A percentile compares a stretch with the other conserved stretches of the same genome.
These are phyloP conservation scores for Cercis canadensis DNA, from an alignment of 306 rosid genomes.

Conservation along the genomic window DNA sequence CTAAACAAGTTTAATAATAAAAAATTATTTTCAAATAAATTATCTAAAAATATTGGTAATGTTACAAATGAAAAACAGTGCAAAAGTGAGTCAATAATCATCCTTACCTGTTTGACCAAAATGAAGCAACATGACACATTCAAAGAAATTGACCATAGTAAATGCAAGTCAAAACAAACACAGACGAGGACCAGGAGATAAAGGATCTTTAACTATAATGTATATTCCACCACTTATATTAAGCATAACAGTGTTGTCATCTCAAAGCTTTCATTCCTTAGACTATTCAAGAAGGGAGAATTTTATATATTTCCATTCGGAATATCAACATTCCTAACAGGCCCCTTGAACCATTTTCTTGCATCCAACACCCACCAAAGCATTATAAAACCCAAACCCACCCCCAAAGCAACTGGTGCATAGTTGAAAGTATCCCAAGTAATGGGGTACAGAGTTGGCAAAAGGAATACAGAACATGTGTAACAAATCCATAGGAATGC, in stretches of 20 bases:
- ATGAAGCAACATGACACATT: neutral
- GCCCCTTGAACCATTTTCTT: conserved; percentile 90
- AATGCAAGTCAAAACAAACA: conserved; percentile 25
- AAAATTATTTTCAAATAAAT: no score
- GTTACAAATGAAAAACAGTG: neutral
- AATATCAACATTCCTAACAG: conserved; percentile 71
- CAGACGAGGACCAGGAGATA: no score
- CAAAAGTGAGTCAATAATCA: neutral
- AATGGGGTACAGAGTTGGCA: conserved; percentile 77
- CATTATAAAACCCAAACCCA: conserved; percentile 69
- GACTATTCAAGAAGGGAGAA: neutral
- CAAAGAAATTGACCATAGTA: conserved; percentile 19
- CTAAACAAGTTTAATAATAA: no score
- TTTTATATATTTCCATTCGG: conserved; percentile 59
- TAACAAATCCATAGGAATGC: conserved; percentile 88
- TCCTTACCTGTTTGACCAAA: neutral
- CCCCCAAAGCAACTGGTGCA: conserved; percentile 80
- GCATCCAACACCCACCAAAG: conserved; percentile 91
- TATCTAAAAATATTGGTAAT: no score
- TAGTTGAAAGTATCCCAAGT: conserved; percentile 77
- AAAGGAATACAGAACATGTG: conserved; percentile 80
- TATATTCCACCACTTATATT: conserved; percentile 24
- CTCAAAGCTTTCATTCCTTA: no score
- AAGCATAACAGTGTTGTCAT: no score
- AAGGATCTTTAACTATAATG: neutral